phyloP scores from a whole-genome alignment of 2,329 filamentous ascomycete genomes.

The Fusarium sp. region DNA sequence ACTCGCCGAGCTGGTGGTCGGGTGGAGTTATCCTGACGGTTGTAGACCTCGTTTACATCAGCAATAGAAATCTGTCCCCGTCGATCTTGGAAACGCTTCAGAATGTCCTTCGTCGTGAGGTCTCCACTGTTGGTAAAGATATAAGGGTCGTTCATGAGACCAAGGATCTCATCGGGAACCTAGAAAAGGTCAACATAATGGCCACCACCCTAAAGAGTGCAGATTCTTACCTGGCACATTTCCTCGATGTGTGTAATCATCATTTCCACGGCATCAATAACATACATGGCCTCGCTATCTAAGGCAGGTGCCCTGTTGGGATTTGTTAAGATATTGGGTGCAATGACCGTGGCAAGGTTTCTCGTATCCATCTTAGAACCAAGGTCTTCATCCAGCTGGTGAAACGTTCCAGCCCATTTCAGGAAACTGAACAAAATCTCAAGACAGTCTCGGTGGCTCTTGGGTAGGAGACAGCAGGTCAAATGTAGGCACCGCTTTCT shows the following conservation, averaged over 20 bases:
- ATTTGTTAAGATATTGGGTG: conserved; percentile 90
- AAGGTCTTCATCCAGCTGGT: conserved; percentile 94
- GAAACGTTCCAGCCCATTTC: conserved; percentile 97
- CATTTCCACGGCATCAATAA: conserved; percentile 91
- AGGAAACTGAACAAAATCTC: conserved; percentile 96
- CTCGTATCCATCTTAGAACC: conserved; percentile 99
- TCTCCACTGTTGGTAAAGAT: conserved; percentile 86
- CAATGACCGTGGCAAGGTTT: conserved; percentile 96
- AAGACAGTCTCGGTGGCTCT: conserved; percentile 90
- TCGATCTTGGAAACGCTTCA: conserved; percentile 91
- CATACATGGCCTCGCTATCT: conserved; percentile 89
- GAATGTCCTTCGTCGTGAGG: conserved; percentile 95
- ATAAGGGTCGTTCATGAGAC: conserved; percentile 82
- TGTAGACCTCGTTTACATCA: conserved; percentile 66
- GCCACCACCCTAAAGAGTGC: conserved; percentile 22
- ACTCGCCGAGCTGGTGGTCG: conserved; percentile 70
- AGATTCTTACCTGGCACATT: conserved; percentile 86
- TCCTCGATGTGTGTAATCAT: conserved; percentile 93
- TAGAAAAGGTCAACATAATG: conserved; percentile 50
- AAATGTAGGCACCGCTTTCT: conserved; percentile 88
- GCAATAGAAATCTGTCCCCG: conserved; percentile 66
- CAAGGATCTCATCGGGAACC: conserved; percentile 93
- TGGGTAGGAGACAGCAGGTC: conserved; percentile 90
- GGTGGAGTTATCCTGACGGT: conserved; percentile 66
- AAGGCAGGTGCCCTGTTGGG: conserved; percentile 71